Conservation (phyloP, 2,329 filamentous ascomycete species). For the Dothistroma pini region DNA sequence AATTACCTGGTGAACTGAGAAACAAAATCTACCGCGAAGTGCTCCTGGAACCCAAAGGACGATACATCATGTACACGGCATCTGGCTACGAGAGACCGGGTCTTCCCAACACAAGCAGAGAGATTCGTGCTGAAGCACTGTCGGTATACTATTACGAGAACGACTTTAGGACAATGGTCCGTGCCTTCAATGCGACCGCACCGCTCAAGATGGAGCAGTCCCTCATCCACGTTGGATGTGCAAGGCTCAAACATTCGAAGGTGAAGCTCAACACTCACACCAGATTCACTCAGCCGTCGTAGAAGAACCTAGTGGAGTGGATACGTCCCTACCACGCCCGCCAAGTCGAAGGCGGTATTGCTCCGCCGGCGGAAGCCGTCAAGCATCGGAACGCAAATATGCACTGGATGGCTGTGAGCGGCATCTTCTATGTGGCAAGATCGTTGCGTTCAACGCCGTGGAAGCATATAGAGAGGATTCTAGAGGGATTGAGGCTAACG, state of each 20-base stretch:
- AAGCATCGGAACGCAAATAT: neutral
- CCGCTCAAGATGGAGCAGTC: neutral
- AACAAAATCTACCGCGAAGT: neutral
- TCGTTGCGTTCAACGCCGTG: neutral
- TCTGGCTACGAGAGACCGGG: slow-evolving; percentile 1
- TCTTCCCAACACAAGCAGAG: neutral
- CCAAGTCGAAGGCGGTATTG: neutral
- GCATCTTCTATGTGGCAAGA: neutral
- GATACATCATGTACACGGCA: neutral
- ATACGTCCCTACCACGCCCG: neutral
- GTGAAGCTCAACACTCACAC: neutral
- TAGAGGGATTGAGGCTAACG: neutral
- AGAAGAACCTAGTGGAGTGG: neutral
- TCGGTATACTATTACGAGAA: slow-evolving; percentile 3
- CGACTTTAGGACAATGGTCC: slow-evolving; percentile 15
- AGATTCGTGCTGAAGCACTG: neutral
- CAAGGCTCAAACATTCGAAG: neutral
- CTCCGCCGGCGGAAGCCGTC: neutral
- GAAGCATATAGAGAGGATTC: neutral
- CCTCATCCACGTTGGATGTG: neutral
- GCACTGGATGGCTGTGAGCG: neutral
- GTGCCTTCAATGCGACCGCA: slow-evolving; percentile 2
- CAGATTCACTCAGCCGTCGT: neutral
- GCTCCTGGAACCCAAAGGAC: neutral
- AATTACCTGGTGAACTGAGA: neutral